Percentiles rank a stretch among this genome's conserved stretches.
phyloP scores from a whole-genome alignment of 768 basidiomycete species.

The Calocera viscosa region DNA sequence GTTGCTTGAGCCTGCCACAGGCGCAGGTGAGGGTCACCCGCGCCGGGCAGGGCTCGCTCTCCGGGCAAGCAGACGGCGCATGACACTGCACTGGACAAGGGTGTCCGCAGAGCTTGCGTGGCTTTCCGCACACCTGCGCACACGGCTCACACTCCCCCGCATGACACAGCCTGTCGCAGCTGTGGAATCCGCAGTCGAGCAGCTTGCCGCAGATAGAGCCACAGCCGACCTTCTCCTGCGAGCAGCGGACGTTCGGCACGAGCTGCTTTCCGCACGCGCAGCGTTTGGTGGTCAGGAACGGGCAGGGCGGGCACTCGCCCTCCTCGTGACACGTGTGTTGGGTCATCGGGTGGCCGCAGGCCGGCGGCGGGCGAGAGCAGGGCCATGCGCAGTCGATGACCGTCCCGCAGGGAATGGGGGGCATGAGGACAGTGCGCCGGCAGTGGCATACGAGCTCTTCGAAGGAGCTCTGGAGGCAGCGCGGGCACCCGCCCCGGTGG shows the following conservation, averaged over 20 bases:
- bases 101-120: slow-evolving; percentile 75
- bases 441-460: slow-evolving; percentile 85
- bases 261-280: slow-evolving; percentile 86
- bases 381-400: slow-evolving; percentile 62
- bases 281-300: slow-evolving; percentile 57
- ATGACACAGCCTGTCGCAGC: slow-evolving; percentile 74
- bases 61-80: slow-evolving; percentile 74
- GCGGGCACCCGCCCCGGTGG: slow-evolving; percentile 68
- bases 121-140: slow-evolving; percentile 67
- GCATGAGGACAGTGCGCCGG: slow-evolving; percentile 73
- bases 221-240: slow-evolving; percentile 75
- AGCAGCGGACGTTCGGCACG: slow-evolving; percentile 71
- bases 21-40: slow-evolving; percentile 59
- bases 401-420: slow-evolving; percentile 82
- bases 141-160: slow-evolving; percentile 68
- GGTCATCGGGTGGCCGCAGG: slow-evolving; percentile 71
- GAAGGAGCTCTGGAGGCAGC: slow-evolving; percentile 78
- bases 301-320: slow-evolving; percentile 71
- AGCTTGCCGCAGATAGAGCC: slow-evolving; percentile 70
- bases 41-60: slow-evolving; percentile 62
- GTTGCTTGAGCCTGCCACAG: slow-evolving; percentile 70
- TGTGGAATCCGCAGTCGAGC: slow-evolving; percentile 78
- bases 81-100: slow-evolving; percentile 73
- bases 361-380: slow-evolving; percentile 54
- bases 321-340: slow-evolving; percentile 77